A percentile compares a stretch with the other conserved stretches of the same genome.
phyloP scores from a whole-genome alignment of 345 rosid species.

The Brassica rapa region DNA sequence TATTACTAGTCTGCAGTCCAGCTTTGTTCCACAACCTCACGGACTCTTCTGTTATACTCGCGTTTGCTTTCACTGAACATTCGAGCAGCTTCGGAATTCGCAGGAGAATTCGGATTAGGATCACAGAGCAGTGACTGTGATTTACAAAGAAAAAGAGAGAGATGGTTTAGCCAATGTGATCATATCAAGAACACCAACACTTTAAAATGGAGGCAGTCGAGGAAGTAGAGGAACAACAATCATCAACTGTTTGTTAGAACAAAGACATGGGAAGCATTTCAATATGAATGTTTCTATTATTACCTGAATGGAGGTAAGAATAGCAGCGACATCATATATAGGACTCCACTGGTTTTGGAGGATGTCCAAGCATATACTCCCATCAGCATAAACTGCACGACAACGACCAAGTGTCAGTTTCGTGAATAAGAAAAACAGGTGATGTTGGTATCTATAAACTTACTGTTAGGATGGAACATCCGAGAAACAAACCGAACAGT shows the following conservation, averaged over 20 bases:
- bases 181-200: neutral
- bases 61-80: constrained; percentile 95
- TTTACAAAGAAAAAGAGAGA: neutral
- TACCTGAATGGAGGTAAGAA: constrained; percentile 86
- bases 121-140: constrained; percentile 92
- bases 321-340: constrained; percentile 82
- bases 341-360: constrained; percentile 92
- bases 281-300: neutral
- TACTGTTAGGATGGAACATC: constrained; percentile 88
- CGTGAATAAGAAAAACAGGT: neutral
- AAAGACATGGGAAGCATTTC: constrained; percentile 4
- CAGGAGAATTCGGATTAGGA: constrained; percentile 96
- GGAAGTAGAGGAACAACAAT: constrained; percentile 17
- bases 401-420: neutral
- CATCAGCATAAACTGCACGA: constrained; percentile 74
- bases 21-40: constrained; percentile 88
- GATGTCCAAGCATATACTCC: constrained; percentile 83
- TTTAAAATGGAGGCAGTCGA: neutral
- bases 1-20: constrained; percentile 77
- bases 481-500: constrained; percentile 79
- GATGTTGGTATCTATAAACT: constrained; percentile 32
- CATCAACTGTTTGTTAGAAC: neutral
- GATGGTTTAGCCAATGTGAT: neutral
- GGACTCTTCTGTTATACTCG: constrained; percentile 85
- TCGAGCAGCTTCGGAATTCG: constrained; percentile 97